Conservation (phyloP, 2,329 filamentous ascomycete species). For the Pseudogymnoascus sp. region DNA sequence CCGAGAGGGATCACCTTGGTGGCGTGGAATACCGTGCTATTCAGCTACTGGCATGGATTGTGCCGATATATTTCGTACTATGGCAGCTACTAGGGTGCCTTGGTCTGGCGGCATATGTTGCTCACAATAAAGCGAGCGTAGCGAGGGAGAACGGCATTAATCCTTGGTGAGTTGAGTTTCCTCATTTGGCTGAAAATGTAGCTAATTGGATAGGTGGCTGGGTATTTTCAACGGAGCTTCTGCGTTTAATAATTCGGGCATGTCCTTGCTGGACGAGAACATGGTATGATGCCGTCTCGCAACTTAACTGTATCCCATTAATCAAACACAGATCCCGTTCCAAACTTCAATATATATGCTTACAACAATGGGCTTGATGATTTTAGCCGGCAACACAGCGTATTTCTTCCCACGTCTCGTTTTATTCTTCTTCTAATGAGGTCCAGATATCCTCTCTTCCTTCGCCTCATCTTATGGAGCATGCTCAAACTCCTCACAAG, state of each 20-base stretch:
- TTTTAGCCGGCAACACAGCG: constrained; percentile 73
- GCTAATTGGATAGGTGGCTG: constrained; percentile 77
- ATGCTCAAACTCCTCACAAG: constrained; percentile 55
- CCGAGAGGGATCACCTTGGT: constrained; percentile 88
- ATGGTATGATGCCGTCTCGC: constrained; percentile 34
- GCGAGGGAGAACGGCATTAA: constrained; percentile 45
- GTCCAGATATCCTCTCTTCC: constrained; percentile 89
- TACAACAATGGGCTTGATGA: constrained; percentile 81
- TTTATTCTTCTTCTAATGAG: constrained; percentile 93
- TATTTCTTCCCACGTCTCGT: constrained; percentile 66
- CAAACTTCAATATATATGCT: constrained; percentile 61
- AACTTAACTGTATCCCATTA: background rate
- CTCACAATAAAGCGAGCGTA: constrained; percentile 39
- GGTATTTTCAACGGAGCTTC: constrained; percentile 47
- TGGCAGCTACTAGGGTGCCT: constrained; percentile 18
- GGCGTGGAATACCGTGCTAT: constrained; percentile 93
- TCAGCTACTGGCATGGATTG: constrained; percentile 59
- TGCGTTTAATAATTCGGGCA: constrained; percentile 72
- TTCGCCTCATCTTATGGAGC: constrained; percentile 87
- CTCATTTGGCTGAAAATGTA: constrained; percentile 64
- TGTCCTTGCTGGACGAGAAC: constrained; percentile 58
- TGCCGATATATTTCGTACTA: constrained; percentile 46
- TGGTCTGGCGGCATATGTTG: constrained; percentile 42
- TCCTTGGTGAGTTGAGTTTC: constrained; percentile 71
- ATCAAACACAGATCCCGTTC: background rate